Base-by-base conservation (phyloP, 2,329 filamentous ascomycete genomes). In the Microcyclosporella mali region DNA sequence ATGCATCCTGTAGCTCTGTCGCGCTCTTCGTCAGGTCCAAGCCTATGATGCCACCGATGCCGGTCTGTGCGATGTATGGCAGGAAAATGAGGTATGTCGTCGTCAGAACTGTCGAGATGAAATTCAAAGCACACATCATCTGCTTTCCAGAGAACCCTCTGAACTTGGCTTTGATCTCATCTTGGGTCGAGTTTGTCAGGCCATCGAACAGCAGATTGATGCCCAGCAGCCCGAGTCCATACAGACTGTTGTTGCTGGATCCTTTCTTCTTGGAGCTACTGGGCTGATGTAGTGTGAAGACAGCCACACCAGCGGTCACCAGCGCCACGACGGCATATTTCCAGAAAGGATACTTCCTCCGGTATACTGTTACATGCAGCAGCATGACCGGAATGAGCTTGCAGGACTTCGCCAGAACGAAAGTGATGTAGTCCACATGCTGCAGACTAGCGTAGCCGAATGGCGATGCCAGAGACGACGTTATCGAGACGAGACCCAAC, bases 321-420 rank as follows among this genome's bases (percentile, higher is more conserved):
- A 89, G 81, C 3, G 85, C 78, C 6, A 98, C 88, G 46, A 98
- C 92, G 32, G 85, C 76, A 70, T 98, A 98, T 71, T 98, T 98
- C 74, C 95, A 95, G 34, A 95, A 73, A 1, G 92, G 90, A 66
- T 95, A 98, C 36, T 82, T 76, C 60, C 84, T 85, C 47, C 84
- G 82, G 73, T 95, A 98, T 35, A 98, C 69, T 33, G 88, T 90
- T 60, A 97, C 79, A 71, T 98, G 90, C 31, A 98, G 77, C 59
- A 92, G 82, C 92, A 98, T 97, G 60, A 98, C 92, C 2, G 92
- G 92, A n/a, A 98, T 81, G 15, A 98, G 78, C 72, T 98, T 98
- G 82, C 92, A 98, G 57, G 84, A 89, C 70, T 98, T 97, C 56
- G 92, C 90, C 32, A 98, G 84, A 56, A 95, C 86, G 69, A 94